Evolutionary conservation across 352 stramenopile species (phyloP), one percentile per base, ranked within the genome.

Genomic region (Phytophthora pini): DNA sequence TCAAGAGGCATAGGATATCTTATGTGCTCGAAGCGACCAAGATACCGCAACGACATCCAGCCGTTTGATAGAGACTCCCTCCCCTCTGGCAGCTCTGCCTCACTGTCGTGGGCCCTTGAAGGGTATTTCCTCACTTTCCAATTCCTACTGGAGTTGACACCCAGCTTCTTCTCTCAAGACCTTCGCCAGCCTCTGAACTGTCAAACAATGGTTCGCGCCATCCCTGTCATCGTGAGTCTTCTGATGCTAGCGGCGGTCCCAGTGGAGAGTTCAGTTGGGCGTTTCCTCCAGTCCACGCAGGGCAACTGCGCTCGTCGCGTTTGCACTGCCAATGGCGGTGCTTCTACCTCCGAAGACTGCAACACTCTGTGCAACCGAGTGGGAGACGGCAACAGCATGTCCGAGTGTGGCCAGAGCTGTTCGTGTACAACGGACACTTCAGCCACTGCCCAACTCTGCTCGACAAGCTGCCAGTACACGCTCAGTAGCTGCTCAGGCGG

Each of bases 331-430:
- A 60, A 38, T 20, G 38, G 32, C 11, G 64, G 64, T 24, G 57
- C 12, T 7, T 56, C 57, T n/a, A 56, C 64, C 7, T 68, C 64
- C 12, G 51, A 68, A 56, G 64, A 72, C 57, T 72, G 64, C 46
- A 72, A 72, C 57, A 48, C 50, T n/a, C 51, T 72, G 15, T 72
- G 64, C 57, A 72, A 72, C 44, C 64, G 64, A 46, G 57, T 72
- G 6, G 57, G 57, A 7, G 40, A 68, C 38, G 45, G 57, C 22
- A 46, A 56, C 36, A 72, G 64, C 17, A 72, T 72, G 64, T 68
- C 64, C 0, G 64, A 72, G 31, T 72, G 64, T 51, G 64, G 64
- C 4, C 57, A 72, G 31, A 72, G 59, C 20, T 72, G 64, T 27
- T 56, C 59, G 29, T 72, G 65, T 41, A 72, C 57, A 12, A 64